These are phyloP conservation scores for Rhinocladiella similis DNA, from an alignment of 2,329 filamentous ascomycete species.

Conservation along the genomic window DNA sequence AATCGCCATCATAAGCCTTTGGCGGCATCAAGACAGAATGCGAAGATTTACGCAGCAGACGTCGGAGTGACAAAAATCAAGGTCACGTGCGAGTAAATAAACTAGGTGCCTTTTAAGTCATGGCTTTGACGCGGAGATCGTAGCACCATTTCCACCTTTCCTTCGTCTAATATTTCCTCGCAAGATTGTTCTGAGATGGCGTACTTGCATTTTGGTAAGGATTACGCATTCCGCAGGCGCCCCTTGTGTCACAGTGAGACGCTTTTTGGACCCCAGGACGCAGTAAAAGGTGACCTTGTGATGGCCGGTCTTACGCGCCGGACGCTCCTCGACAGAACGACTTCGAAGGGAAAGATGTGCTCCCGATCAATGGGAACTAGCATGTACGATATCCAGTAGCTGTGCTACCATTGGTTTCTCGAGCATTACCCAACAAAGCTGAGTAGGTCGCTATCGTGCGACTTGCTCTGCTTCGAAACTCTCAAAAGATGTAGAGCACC, in stretches of 20 bases:
- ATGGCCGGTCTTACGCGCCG: slow-evolving; percentile 23
- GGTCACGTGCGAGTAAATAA: too few species aligned
- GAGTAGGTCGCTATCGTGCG: slow-evolving; percentile 7
- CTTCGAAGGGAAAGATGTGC: slow-evolving; percentile 1
- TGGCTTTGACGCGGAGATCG: too few species aligned
- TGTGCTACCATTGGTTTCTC: slow-evolving; percentile 8
- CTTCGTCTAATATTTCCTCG: too few species aligned
- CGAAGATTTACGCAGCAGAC: too few species aligned
- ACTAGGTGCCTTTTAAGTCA: too few species aligned
- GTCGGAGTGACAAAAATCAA: too few species aligned
- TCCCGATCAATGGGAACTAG: background rate
- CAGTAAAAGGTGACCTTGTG: slow-evolving; percentile 11
- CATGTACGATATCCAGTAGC: background rate
- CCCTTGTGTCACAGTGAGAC: slow-evolving; percentile 14
- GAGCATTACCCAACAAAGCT: slow-evolving; percentile 1
- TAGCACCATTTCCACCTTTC: too few species aligned
- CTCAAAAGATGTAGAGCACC: background rate
- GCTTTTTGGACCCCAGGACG: background rate
- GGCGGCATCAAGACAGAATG: too few species aligned
- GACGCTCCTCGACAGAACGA: background rate
- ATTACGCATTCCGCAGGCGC: background rate
- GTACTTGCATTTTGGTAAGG: background rate
- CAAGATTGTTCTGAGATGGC: too few species aligned
- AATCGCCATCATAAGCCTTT: too few species aligned
- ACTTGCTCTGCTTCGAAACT: slow-evolving; percentile 14